These are phyloP conservation scores for Trichophyton benhamiae DNA, from an alignment of 2,329 filamentous ascomycete species.

Conservation along the genomic window DNA sequence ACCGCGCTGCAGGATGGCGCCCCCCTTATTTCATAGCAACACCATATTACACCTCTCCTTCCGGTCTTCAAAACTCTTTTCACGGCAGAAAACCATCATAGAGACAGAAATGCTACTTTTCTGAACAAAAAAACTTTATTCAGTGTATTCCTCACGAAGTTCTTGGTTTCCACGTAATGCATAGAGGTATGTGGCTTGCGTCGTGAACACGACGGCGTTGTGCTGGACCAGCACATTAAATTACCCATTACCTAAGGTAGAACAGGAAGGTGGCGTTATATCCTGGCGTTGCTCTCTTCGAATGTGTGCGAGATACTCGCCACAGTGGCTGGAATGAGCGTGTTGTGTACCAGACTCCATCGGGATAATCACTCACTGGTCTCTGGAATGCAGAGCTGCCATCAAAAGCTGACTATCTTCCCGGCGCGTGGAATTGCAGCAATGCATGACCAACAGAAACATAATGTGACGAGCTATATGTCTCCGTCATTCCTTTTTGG, in stretches of 20 bases:
- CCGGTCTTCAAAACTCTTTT: not conserved
- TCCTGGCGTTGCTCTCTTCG: not conserved
- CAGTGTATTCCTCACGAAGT: not conserved
- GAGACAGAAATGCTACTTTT: not conserved
- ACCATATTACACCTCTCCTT: not conserved
- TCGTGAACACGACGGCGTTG: not conserved
- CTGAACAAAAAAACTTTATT: not conserved
- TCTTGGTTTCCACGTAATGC: not conserved
- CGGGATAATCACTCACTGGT: not conserved
- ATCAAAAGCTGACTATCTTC: not conserved
- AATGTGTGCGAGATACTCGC: slow-evolving; percentile 1
- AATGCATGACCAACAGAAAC: not conserved
- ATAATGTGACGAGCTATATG: not conserved
- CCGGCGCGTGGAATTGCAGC: not conserved
- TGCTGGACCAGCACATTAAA: not conserved
- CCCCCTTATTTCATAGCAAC: not conserved
- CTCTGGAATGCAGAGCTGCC: not conserved
- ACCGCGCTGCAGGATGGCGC: not conserved
- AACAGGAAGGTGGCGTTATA: not conserved
- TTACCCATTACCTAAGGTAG: not conserved
- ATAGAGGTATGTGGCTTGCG: not conserved
- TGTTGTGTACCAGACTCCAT: not conserved
- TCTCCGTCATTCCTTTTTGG: not conserved
- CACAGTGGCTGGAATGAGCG: not conserved
- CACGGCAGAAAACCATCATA: not conserved